Evolutionary conservation across 2,329 filamentous ascomycete species (phyloP).

Genomic region (Graphium sp.): DNA sequence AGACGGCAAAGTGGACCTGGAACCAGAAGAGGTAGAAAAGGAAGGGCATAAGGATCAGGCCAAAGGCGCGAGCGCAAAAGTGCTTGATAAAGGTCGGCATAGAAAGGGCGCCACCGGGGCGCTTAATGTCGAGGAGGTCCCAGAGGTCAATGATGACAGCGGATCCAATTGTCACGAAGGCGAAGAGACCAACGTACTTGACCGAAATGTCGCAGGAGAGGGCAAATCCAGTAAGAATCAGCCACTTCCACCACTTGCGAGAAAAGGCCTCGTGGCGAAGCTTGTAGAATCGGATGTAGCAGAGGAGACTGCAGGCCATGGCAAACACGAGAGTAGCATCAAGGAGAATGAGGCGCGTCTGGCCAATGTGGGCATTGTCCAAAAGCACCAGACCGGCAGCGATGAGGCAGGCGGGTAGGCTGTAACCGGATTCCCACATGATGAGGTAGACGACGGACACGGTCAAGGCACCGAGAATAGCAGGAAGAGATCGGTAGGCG

Average conservation of each 20-base stretch:
- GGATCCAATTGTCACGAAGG: slow-evolving; percentile 90
- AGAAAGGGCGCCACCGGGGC: slow-evolving; percentile 63
- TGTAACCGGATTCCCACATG: slow-evolving; percentile 99
- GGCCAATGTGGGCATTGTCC: slow-evolving; percentile 94
- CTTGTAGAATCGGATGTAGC: slow-evolving; percentile 97
- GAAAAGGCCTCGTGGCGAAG: slow-evolving; percentile 75
- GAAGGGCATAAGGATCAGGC: slow-evolving; percentile 81
- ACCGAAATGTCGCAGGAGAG: slow-evolving; percentile 96
- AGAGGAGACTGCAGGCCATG: slow-evolving; percentile 88
- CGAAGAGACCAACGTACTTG: slow-evolving; percentile 94
- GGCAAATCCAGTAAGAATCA: slow-evolving; percentile 83
- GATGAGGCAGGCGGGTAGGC: slow-evolving; percentile 76
- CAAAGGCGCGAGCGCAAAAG: slow-evolving; percentile 72
- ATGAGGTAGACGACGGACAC: slow-evolving; percentile 90
- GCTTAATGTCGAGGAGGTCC: slow-evolving; percentile 82
- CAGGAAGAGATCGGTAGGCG: slow-evolving; percentile 84
- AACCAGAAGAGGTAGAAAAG: slow-evolving; percentile 99
- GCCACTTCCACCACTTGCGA: slow-evolving; percentile 99
- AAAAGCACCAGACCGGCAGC: slow-evolving; percentile 78
- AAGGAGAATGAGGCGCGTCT: slow-evolving; percentile 86
- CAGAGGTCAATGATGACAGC: slow-evolving; percentile 90
- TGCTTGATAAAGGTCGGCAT: slow-evolving; percentile 75
- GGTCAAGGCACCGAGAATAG: slow-evolving; percentile 78
- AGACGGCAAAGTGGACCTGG: slow-evolving; percentile 92
- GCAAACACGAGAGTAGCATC: slow-evolving; percentile 89